Evolutionary conservation across 352 stramenopile species (phyloP), one percentile per base, ranked within the genome.

Genomic region (Phytophthora hibernalis): DNA sequence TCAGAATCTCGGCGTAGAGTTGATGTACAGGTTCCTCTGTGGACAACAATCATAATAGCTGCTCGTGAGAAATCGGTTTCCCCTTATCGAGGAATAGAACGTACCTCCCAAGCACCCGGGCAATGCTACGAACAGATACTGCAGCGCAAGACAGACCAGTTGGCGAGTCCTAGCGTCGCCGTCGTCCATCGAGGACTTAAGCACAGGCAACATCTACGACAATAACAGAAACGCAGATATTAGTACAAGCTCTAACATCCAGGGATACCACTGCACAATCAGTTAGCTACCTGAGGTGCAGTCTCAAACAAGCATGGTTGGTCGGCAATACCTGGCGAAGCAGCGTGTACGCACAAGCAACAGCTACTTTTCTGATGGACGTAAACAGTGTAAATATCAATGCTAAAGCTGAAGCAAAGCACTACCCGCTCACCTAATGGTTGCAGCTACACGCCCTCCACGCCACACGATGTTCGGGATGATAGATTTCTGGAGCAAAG

Each of bases 1-100:
- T 98, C 48, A 98, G 75, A 51, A 98, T 93, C 30, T 98, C 92
- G 9, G 92, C 82, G 64, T 97, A 97, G 8, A 98, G 76, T 28
- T 97, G 86, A 70, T 95, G 83, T 45, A 97, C 90, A 13, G 91
- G 89, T 59, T 97, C 91, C 77, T 96, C 89, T 94, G 60, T 54
- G 13, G 37, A 53, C 54, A 44, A 10, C 30, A 61, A 33, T n/a
- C 54, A 57, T 7, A 67, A 54, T 26, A 45, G 1, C 43, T 9
- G 21, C 58, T 15, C 8, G 40, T 47, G 40, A 47, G 37, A 47
- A 47, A 15, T 24, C 26, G 26, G 11, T 15, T 16, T 24, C n/a
- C n/a, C 8, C 3, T 15, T 26, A 8, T 10, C 15, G 18, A 24
- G 18, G 18, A 47, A n/a, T 37, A 28, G 8, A 56, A 18, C 38